Base-by-base conservation (phyloP, 371 early-diverging fungal genomes). In the Zychaea mexicana region DNA sequence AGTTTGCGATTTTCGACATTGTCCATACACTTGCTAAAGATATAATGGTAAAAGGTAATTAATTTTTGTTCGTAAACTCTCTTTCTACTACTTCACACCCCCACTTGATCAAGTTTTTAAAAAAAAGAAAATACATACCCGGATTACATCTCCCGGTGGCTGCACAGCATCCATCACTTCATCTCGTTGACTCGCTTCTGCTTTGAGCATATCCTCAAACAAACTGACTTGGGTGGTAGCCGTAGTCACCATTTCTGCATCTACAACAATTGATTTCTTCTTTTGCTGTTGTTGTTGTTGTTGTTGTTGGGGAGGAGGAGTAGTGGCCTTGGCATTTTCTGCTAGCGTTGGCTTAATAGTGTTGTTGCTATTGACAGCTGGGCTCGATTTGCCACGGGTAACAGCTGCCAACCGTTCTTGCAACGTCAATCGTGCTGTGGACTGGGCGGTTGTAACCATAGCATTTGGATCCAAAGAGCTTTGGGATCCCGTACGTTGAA, bases 351-450 rank as follows among this genome's bases (percentile, higher is more conserved):
- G n/a, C n/a, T n/a, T n/a, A n/a, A n/a, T n/a, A n/a, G 59, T 21
- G 8, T 8, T 8, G 22, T 58, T 32, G 30, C 31, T 24, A 24
- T 45, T 26, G 36, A 9, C 7, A n/a, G 56, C 36, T 30, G 63
- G 13, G 21, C 31, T n/a, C n/a, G 53, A 61, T 33, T 73, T 68
- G 0, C 69, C 72, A 13, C 66, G 64, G 3, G 72, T 75, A 13
- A 73, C 74, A 28, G 79, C 78, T 9, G 73, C 78, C 33, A 79
- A 68, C 17, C 79, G 70, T 57, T 79, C 79, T 56, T 79, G 77
- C 24, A 79, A 69, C 10, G 81, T 65, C 56, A 79, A 33, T 24
- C 78, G 66, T 2, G 77, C 74, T 3, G 76, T 79, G 4, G 82
- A 76, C 55, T 78, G 72, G 30, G 78, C 72, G 26, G 81, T 81